Conservation (phyloP, 2,329 filamentous ascomycete genomes). For the Pseudogymnoascus sp. region DNA sequence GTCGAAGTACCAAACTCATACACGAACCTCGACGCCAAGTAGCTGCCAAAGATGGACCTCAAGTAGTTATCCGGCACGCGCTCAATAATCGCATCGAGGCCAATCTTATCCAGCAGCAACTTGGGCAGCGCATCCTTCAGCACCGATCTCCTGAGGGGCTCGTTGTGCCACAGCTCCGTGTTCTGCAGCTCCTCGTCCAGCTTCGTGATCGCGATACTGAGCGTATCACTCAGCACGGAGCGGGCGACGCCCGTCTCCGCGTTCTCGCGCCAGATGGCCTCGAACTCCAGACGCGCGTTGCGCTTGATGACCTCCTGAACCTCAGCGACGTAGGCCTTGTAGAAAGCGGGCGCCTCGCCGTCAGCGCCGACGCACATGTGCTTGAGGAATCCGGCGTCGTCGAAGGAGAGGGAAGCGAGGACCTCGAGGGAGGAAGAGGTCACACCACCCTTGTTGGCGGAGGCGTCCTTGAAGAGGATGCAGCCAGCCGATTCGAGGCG, state of each 20-base stretch:
- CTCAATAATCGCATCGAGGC: slow-evolving; percentile 75
- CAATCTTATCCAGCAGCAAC: slow-evolving; percentile 79
- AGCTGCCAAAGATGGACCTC: slow-evolving; percentile 90
- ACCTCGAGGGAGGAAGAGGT: slow-evolving; percentile 96
- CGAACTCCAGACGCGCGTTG: slow-evolving; percentile 90
- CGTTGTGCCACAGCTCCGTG: slow-evolving; percentile 83
- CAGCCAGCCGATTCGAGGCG: slow-evolving; percentile 92
- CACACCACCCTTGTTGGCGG: slow-evolving; percentile 96
- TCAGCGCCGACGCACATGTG: slow-evolving; percentile 85
- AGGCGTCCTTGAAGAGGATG: slow-evolving; percentile 94
- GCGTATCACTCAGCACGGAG: slow-evolving; percentile 82
- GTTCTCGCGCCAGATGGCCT: slow-evolving; percentile 95
- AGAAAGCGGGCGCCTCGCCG: slow-evolving; percentile 79
- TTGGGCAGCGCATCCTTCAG: slow-evolving; percentile 79
- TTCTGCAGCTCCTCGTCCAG: slow-evolving; percentile 93
- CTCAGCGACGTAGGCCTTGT: slow-evolving; percentile 83
- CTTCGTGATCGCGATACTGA: slow-evolving; percentile 89
- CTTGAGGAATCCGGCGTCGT: slow-evolving; percentile 77
- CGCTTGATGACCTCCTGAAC: slow-evolving; percentile 87
- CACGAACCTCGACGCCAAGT: slow-evolving; percentile 89
- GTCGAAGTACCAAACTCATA: slow-evolving; percentile 90
- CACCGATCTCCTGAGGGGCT: slow-evolving; percentile 67
- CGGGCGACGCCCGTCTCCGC: slow-evolving; percentile 70
- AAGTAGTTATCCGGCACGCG: slow-evolving; percentile 89
- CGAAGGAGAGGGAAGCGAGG: slow-evolving; percentile 86